These are phyloP conservation scores for Emergomyces pasteurianus DNA, from an alignment of 2,329 filamentous ascomycete species.

Conservation along the genomic window DNA sequence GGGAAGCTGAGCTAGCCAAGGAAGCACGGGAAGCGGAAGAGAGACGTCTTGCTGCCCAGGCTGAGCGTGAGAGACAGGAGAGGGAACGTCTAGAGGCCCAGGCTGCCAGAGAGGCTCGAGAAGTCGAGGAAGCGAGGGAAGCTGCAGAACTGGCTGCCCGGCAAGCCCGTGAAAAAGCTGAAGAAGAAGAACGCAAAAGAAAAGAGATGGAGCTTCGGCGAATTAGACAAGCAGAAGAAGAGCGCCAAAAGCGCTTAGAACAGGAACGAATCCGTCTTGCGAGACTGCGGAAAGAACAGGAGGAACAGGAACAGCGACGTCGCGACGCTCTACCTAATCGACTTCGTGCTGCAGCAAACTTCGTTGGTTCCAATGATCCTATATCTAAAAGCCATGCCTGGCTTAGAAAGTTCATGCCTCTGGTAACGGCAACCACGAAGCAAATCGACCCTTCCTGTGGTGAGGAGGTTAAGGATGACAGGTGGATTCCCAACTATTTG, in stretches of 20 bases:
- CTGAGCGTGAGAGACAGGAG: constrained; percentile 9
- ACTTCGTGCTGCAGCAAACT: constrained; percentile 33
- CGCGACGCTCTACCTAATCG: constrained; percentile 35
- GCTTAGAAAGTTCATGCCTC: constrained; percentile 35
- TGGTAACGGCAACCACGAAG: constrained; percentile 32
- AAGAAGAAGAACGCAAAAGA: constrained; percentile 23
- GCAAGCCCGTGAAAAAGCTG: constrained; percentile 30
- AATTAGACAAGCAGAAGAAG: constrained; percentile 35
- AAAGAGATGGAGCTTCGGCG: constrained; percentile 32
- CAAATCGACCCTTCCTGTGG: constrained; percentile 32
- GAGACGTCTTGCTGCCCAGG: constrained; percentile 7
- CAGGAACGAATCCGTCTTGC: constrained; percentile 32
- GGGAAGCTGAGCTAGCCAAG: constrained; percentile 8
- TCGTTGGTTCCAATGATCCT: constrained; percentile 33
- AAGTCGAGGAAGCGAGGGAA: constrained; percentile 17
- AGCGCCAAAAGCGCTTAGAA: constrained; percentile 32
- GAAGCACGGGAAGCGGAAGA: constrained; percentile 5
- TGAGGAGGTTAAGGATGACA: constrained; percentile 28
- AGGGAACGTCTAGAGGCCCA: constrained; percentile 12
- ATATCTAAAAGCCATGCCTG: constrained; percentile 31
- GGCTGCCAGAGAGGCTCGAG: constrained; percentile 14
- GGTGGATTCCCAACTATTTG: constrained; percentile 39
- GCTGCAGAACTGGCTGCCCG: constrained; percentile 22
- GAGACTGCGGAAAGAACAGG: constrained; percentile 32
- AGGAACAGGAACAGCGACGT: constrained; percentile 35